Evolutionary conservation across 2,329 filamentous ascomycete genomes (phyloP), one percentile per base, ranked within the genome.

Genomic region (Berkeleyomyces basicola): DNA sequence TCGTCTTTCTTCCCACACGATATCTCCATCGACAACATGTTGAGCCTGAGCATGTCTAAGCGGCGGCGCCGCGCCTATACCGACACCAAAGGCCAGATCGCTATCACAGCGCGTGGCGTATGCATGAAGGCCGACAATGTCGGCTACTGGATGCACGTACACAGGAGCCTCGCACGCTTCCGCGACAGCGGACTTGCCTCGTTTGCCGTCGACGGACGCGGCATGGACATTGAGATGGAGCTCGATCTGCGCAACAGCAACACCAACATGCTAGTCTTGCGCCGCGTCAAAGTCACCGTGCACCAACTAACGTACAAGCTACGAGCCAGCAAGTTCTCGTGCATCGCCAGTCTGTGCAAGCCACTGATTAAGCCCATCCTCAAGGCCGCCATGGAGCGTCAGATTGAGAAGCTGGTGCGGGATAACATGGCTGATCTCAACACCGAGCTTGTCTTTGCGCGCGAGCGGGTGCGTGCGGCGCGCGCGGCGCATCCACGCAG

Each of bases 1-100:
- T 89, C 87, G 2, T 96, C 91, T 0, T 97, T 97, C 76, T 78
- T 97, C 0, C 92, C 92, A 0, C 92, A 90, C 74, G 83, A 84
- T 62, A 77, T 96, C 61, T 85, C 87, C 53, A 76, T 88, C 0
- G 86, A 86, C 72, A 96, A 95, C 69, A 87, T 95, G 67, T 75
- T 96, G 42, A 89, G 95, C 67, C 83, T 96, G 47, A 82, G 86
- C 66, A 95, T 62, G 40, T 40, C 61, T 14, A 57, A 58, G n/a
- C 43, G 43, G 33, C 53, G 31, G 31, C 42, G 51, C 9, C 61
- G 61, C 4, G 61, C 61, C 11, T 37, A 95, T 71, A 85, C 84
- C 16, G 84, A 80, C 5, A 82, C 86, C 77, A 72, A 82, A 58
- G 68, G 70, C 36, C 68, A 70, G n/a, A 91, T 87, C 0, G 79